These are phyloP conservation scores for Sporothrix curviconia DNA, from an alignment of 2,329 filamentous ascomycete species.

Conservation along the genomic window DNA sequence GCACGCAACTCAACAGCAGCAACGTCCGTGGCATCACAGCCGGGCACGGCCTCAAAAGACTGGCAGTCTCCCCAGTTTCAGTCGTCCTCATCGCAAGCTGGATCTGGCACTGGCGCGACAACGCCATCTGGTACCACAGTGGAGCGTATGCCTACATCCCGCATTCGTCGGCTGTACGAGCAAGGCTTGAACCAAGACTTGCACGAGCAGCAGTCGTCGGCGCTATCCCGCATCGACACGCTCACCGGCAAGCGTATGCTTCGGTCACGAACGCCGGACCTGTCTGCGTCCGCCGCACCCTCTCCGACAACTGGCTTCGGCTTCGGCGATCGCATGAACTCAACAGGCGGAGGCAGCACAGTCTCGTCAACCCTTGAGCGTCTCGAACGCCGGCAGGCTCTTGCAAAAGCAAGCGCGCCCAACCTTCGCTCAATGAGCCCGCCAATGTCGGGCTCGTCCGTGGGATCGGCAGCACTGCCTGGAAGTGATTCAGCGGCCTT, in stretches of 20 bases:
- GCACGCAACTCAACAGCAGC: slow-evolving; percentile 77
- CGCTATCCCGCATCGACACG: slow-evolving; percentile 72
- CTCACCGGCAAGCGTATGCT: slow-evolving; percentile 58
- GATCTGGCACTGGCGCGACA: slow-evolving; percentile 18
- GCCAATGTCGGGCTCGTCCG: slow-evolving; percentile 33
- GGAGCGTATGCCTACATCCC: slow-evolving; percentile 60
- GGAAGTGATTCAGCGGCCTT: slow-evolving; percentile 13
- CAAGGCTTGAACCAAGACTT: slow-evolving; percentile 72
- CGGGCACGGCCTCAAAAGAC: slow-evolving; percentile 45
- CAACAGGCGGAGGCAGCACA: not conserved
- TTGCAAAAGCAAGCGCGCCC: slow-evolving; percentile 57
- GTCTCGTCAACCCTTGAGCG: slow-evolving; percentile 13
- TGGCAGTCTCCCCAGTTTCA: slow-evolving; percentile 31
- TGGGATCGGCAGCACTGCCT: slow-evolving; percentile 28
- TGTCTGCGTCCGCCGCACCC: slow-evolving; percentile 34
- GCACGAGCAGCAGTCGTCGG: slow-evolving; percentile 71
- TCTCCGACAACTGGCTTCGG: slow-evolving; percentile 40
- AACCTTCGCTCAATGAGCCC: slow-evolving; percentile 58
- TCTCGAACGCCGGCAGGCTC: slow-evolving; percentile 31
- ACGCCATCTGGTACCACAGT: slow-evolving; percentile 35
- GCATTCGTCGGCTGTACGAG: slow-evolving; percentile 73
- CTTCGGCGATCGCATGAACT: slow-evolving; percentile 39
- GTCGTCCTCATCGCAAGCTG: not conserved
- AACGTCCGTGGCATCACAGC: slow-evolving; percentile 78
- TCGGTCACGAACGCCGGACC: slow-evolving; percentile 45